phyloP scores from a whole-genome alignment of 345 rosid genomes.

The Linum trigynum region DNA sequence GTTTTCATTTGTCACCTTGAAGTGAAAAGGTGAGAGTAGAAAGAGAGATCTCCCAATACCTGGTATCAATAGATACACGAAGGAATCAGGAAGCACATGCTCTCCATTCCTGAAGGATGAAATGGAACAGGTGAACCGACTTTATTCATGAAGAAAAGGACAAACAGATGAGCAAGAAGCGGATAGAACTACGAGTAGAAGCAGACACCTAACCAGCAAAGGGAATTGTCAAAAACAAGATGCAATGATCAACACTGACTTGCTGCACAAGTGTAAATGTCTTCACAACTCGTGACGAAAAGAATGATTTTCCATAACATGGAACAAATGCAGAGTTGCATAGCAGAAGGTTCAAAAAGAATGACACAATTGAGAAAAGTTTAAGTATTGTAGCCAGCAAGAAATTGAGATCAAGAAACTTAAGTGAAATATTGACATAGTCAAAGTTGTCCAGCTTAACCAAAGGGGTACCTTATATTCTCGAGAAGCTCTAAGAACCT shows the following conservation, averaged over 20 bases:
- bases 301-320: no score
- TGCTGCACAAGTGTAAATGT: no score
- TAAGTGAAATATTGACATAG: no score
- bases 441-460: background rate
- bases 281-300: no score
- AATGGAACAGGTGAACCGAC: background rate
- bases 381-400: no score
- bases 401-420: no score
- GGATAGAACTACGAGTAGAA: background rate
- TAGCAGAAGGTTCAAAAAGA: no score
- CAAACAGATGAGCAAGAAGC: background rate
- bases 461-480: conserved; percentile 30
- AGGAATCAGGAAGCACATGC: conserved; percentile 46
- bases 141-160: background rate
- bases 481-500: conserved; percentile 53
- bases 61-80: conserved; percentile 60
- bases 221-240: background rate
- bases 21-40: background rate
- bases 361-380: no score
- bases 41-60: conserved; percentile 25
- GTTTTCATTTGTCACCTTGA: background rate
- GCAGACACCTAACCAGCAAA: background rate
- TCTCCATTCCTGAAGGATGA: conserved; percentile 45
- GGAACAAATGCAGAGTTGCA: no score
- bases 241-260: background rate